Evolutionary conservation across 805 yeast genomes (phyloP), one percentile per base, ranked within the genome.

Genomic region (Lipomyces sp.): DNA sequence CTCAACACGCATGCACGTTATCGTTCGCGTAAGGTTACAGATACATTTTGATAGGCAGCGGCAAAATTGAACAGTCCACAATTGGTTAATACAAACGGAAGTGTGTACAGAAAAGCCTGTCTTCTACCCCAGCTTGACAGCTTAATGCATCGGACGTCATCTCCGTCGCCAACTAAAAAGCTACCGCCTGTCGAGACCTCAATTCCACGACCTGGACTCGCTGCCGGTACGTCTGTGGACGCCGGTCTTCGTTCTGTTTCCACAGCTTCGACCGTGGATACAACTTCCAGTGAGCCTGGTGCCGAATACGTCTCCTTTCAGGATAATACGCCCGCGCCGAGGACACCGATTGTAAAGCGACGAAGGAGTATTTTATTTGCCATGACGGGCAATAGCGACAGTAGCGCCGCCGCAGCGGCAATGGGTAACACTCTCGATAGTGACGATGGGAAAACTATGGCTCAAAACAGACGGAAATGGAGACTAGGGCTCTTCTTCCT

Each of bases 401-500:
- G 24, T 18, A 15, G 18, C 15, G 48, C 48, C 18, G 2, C 48
- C 24, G 48, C 48, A n/a, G 48, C 10, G 24, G 48, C 48, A 42
- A 18, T 42, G 48, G 48, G 48, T 7, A 42, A 42, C 48, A 24
- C 8, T n/a, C 24, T 42, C 6, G 48, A 42, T 42, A 42, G 24
- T 18, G 48, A 42, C 10, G n/a, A 42, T 42, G 8, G 48, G 24
- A 42, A 42, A 18, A 4, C 8, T 4, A 45, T 55, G 58, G 32
- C 48, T 33, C 24, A n/a, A 6, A 55, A 51, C 10, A 45, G 64
- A 39, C 42, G 57, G 30, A 57, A 59, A 30, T 68, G 71, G 71
- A 59, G 55, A 10, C 59, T 66, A 4, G 73, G 73, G 48, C 53
- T 70, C 2, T 1, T 63, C 6, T 55, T 66, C 29, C 51, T 70